These are phyloP conservation scores for Triticum aestivum DNA, from an alignment of 176 grass and related monocot genomes.

Conservation along the genomic window DNA sequence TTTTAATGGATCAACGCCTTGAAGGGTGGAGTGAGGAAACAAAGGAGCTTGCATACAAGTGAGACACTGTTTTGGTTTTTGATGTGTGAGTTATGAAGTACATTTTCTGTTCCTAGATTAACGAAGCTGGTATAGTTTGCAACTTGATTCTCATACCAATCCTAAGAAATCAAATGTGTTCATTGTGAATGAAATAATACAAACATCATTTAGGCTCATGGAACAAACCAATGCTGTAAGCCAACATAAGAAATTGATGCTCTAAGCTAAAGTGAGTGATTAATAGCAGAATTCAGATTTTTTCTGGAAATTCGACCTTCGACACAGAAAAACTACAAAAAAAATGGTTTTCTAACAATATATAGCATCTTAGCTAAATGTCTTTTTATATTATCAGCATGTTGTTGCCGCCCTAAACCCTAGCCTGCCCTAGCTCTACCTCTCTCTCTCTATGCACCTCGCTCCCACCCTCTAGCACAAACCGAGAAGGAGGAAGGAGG, in stretches of 20 bases:
- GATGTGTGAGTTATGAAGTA: slow-evolving; percentile 22
- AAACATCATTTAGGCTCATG: neutral
- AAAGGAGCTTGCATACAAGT: slow-evolving; percentile 96
- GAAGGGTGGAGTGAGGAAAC: slow-evolving; percentile 92
- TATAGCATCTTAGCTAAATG: neutral
- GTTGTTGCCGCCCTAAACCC: no score
- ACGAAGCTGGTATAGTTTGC: slow-evolving; percentile 15
- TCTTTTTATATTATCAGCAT: neutral
- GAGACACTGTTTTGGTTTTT: slow-evolving; percentile 34
- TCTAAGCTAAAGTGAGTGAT: slow-evolving; percentile 5
- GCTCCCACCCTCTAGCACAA: no score
- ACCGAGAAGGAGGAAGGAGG: no score
- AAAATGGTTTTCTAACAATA: neutral
- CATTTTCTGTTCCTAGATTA: slow-evolving; percentile 19
- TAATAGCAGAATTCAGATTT: neutral
- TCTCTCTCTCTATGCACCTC: no score
- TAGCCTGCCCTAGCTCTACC: no score
- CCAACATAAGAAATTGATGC: neutral
- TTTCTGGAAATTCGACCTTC: neutral
- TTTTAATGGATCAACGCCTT: slow-evolving; percentile 80
- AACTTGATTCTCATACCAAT: slow-evolving; percentile 7
- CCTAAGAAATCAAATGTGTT: slow-evolving; percentile 20
- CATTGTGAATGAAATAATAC: neutral
- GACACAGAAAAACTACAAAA: neutral
- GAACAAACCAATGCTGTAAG: neutral